These are phyloP conservation scores for Cercospora berteroae DNA, from an alignment of 2,329 filamentous ascomycete species.

Conservation along the genomic window DNA sequence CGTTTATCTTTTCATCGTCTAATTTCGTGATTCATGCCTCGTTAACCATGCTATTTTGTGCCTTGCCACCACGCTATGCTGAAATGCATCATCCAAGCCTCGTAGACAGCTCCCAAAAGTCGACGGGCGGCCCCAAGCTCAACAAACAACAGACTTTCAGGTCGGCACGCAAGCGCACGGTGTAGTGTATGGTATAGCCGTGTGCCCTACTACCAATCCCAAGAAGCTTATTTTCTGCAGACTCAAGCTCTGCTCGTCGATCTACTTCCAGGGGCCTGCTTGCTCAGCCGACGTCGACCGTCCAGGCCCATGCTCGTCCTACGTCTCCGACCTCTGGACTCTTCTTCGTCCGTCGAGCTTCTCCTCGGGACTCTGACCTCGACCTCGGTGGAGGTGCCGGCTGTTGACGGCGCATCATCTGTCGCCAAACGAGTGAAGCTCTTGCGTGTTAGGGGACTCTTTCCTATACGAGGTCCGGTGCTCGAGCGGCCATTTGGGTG, in stretches of 20 bases:
- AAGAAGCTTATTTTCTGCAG: neutral
- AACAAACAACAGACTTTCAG: neutral
- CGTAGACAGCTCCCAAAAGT: neutral
- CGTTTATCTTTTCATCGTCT: neutral
- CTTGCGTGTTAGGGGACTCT: conserved; percentile 47
- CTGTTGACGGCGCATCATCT: conserved; percentile 22
- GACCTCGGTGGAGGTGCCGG: conserved; percentile 20
- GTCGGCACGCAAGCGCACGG: neutral
- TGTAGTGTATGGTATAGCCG: neutral
- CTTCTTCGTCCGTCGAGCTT: conserved; percentile 16
- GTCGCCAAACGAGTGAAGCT: conserved; percentile 39
- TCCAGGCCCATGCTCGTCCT: conserved; percentile 26
- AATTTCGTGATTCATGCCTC: neutral
- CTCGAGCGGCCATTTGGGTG: conserved; percentile 13
- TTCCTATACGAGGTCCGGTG: conserved; percentile 36
- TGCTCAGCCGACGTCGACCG: conserved; percentile 30
- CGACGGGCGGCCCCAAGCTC: neutral
- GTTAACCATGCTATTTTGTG: neutral
- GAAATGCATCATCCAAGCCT: neutral
- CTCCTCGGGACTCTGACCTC: conserved; percentile 25
- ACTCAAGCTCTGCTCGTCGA: conserved; percentile 20
- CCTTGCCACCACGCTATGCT: neutral
- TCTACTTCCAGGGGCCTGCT: conserved; percentile 21
- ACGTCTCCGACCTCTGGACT: conserved; percentile 18
- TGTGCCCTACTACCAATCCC: neutral